Evolutionary conservation across 2,329 filamentous ascomycete genomes (phyloP), one percentile per base, ranked within the genome.

Genomic region (Claviceps sp.): DNA sequence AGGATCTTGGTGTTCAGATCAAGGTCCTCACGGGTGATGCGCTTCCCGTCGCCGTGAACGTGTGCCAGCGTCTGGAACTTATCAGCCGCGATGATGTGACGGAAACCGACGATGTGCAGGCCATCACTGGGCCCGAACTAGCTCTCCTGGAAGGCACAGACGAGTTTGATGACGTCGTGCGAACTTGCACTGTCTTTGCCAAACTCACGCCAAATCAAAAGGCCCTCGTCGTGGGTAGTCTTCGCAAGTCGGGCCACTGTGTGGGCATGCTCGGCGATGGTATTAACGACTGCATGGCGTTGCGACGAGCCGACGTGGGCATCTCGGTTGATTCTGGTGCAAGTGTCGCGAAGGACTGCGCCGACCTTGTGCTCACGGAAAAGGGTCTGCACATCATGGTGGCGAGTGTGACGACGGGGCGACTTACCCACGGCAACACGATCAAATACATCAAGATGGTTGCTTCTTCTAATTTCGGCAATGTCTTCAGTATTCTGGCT

Each of bases 371-470:
- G 34, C 52, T 63, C 30, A 63, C 62, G 4, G 60, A 63, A 42
- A 63, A 63, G 55, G 61, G 61, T 4, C 56, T 63, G n/a, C 52
- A 54, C 13, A 61, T 63, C 26, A 60, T 63, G 34, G 60, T 59
- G 1, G 50, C 59, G 7, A 57, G 59, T 37, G 61, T 63, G 40
- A 56, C 53, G 3, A 58, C 58, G 3, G 62, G 61, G 0, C 59
- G 61, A 14, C 48, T 60, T 13, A 62, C 61, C 9, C 60, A 62
- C 22, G 61, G 60, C 46, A 62, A 62, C 54, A 60, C 61, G 4
- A 60, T 62, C 58, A 62, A 62, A 52, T 63, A 63, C 50, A 61
- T 63, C 54, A 62, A 61, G 60, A 63, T 63, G 62, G 62, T 62
- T 9, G 54, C 61, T 8, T 63, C 62, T 1, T 63, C 61, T 55